These are phyloP conservation scores for Echites panduratus DNA, from an alignment of 257 asterid species.

Conservation along the genomic window DNA sequence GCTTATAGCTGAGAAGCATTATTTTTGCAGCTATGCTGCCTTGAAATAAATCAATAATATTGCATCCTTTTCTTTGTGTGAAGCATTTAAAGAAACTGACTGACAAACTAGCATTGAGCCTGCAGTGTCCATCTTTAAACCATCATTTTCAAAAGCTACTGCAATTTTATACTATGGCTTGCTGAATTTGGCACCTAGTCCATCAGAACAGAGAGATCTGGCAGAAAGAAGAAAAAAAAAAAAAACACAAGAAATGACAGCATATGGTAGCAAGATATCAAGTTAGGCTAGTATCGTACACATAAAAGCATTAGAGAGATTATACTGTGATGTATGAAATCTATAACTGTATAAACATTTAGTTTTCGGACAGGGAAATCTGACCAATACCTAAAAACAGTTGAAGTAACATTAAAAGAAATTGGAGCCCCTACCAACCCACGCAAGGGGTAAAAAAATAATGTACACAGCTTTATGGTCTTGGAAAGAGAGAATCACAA, in stretches of 20 bases:
- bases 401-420: slow-evolving; percentile 3
- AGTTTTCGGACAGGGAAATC: background rate
- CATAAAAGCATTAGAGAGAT: background rate
- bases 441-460: background rate
- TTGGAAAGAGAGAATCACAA: background rate
- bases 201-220: background rate
- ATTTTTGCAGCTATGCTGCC: too few relatives aligned
- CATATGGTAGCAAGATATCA: background rate
- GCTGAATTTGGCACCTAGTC: background rate
- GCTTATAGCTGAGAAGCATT: too few relatives aligned
- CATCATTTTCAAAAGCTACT: background rate
- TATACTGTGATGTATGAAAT: background rate
- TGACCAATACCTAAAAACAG: background rate
- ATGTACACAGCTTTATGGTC: background rate
- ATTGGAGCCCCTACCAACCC: background rate
- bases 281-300: background rate
- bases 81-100: background rate
- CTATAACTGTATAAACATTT: slow-evolving; percentile 9
- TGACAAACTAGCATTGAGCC: background rate
- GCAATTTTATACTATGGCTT: background rate
- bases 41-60: too few relatives aligned
- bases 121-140: background rate
- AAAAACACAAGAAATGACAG: background rate
- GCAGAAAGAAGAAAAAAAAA: background rate
- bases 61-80: background rate